Conservation (phyloP, 2,329 filamentous ascomycete genomes). For the Canariomyces notabilis region DNA sequence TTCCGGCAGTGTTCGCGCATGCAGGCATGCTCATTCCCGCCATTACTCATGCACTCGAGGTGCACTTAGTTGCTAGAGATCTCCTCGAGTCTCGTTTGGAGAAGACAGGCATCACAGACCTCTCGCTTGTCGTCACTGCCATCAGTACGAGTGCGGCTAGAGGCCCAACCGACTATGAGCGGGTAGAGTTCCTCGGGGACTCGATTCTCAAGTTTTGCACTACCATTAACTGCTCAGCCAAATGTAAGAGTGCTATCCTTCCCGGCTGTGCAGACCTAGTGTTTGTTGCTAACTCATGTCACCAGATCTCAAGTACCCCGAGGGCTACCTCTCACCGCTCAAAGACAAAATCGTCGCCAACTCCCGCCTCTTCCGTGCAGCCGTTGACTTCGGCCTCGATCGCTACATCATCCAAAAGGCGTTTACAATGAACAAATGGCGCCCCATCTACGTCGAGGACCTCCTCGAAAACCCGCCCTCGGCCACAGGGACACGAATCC, state of each 20-base stretch:
- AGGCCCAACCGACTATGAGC: conserved; percentile 67
- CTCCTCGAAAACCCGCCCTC: conserved; percentile 23
- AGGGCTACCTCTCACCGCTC: conserved; percentile 64
- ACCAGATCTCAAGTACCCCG: conserved; percentile 63
- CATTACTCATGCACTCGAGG: conserved; percentile 65
- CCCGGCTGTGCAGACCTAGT: background rate
- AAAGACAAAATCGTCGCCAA: conserved; percentile 74
- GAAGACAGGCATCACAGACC: conserved; percentile 48
- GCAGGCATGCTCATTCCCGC: conserved; percentile 65
- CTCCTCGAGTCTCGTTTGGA: conserved; percentile 53
- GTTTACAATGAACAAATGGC: conserved; percentile 71
- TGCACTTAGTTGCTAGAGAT: conserved; percentile 56
- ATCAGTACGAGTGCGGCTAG: conserved; percentile 61
- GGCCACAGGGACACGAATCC: conserved; percentile 29
- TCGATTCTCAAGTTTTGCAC: conserved; percentile 72
- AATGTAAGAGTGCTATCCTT: conserved; percentile 36
- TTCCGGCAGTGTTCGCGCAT: conserved; percentile 41
- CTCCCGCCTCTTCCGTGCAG: conserved; percentile 60
- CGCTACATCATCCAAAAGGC: conserved; percentile 63
- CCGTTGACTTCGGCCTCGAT: conserved; percentile 60
- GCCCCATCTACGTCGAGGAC: conserved; percentile 52
- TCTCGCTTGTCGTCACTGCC: conserved; percentile 58
- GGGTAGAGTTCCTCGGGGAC: conserved; percentile 84
- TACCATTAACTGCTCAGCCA: conserved; percentile 57
- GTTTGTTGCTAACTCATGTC: no score